These are phyloP conservation scores for Tulasnella sp. DNA, from an alignment of 768 basidiomycete species.

Conservation along the genomic window DNA sequence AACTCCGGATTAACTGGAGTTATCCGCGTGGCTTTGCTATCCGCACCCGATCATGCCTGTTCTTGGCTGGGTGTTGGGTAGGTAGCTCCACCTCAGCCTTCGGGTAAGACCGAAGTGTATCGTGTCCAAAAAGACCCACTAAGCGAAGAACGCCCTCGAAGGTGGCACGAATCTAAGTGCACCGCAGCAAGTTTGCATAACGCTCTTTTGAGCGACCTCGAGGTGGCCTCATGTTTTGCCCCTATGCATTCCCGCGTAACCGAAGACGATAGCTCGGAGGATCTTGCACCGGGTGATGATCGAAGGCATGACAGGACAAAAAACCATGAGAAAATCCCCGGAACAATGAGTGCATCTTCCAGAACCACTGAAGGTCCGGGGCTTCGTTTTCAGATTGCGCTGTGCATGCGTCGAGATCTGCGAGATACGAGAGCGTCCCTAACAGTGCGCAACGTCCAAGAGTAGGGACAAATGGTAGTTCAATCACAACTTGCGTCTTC, in stretches of 20 bases:
- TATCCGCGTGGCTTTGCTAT: background rate
- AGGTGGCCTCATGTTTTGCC: background rate
- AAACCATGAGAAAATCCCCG: background rate
- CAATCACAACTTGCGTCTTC: background rate
- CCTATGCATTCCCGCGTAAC: background rate
- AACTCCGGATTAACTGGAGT: background rate
- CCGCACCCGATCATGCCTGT: background rate
- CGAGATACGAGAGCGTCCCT: background rate
- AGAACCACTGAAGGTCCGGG: background rate
- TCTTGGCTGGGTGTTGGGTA: background rate
- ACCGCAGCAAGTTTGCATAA: background rate
- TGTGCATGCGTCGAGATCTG: background rate
- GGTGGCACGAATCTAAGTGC: background rate
- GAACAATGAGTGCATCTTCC: background rate
- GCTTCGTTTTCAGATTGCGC: background rate
- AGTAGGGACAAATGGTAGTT: background rate
- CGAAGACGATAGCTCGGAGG: background rate
- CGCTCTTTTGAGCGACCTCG: background rate
- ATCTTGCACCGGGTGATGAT: background rate
- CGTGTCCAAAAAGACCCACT: background rate
- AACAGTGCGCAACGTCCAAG: background rate
- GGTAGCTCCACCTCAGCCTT: background rate
- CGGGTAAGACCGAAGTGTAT: background rate
- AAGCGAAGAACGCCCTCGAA: background rate
- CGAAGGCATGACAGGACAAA: background rate